Evolutionary conservation across 2,329 filamentous ascomycete species (phyloP).

Genomic region (Talaromyces sp.): DNA sequence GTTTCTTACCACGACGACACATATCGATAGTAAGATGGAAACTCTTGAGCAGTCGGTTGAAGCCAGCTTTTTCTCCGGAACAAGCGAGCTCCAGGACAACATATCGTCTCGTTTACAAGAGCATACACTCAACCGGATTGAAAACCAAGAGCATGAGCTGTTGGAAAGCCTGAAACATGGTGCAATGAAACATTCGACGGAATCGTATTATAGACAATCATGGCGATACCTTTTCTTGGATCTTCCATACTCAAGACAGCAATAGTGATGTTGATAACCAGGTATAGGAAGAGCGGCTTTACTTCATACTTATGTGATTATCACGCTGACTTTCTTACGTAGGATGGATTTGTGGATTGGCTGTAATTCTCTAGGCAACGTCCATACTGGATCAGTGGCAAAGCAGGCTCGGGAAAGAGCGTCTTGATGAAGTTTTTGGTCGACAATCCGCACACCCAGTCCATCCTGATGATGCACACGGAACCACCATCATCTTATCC

Average conservation of each 20-base stretch:
- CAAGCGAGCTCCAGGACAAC: neutral
- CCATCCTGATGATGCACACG: neutral
- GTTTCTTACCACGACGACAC: neutral
- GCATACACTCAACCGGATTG: neutral
- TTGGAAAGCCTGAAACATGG: neutral
- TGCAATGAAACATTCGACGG: neutral
- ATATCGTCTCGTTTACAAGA: neutral
- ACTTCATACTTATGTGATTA: neutral
- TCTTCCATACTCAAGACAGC: neutral
- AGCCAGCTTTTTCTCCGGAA: neutral
- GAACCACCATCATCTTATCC: constrained; percentile 1
- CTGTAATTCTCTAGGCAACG: neutral
- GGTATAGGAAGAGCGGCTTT: neutral
- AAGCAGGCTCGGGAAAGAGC: constrained; percentile 22
- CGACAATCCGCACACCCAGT: constrained; percentile 8
- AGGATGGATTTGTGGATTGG: neutral
- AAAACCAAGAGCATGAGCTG: neutral
- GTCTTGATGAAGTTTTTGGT: constrained; percentile 19
- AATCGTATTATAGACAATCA: neutral
- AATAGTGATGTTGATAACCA: neutral
- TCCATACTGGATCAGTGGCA: constrained; percentile 19
- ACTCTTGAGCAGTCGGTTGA: neutral
- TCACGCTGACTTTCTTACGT: neutral
- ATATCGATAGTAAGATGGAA: neutral
- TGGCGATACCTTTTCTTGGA: neutral